Evolutionary conservation across 805 yeast species (phyloP).

Genomic region (Lipomyces lipofer): DNA sequence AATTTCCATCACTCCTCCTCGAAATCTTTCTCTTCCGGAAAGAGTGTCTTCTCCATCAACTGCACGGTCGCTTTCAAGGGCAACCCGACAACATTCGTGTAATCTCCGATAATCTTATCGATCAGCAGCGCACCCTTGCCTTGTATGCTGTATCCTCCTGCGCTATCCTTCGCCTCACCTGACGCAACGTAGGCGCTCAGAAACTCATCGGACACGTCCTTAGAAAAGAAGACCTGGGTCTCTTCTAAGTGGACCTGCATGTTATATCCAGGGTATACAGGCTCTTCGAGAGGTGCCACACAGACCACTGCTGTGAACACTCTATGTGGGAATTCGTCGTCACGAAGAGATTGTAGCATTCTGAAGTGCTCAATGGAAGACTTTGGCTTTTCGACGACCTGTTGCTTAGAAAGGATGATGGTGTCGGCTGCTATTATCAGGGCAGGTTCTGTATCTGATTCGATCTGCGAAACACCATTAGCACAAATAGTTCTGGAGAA

Average conservation of each 20-base stretch:
- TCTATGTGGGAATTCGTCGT: constrained; percentile 46
- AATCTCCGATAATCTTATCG: constrained; percentile 70
- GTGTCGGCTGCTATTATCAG: constrained; percentile 73
- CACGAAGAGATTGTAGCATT: constrained; percentile 51
- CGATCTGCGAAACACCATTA: constrained; percentile 30
- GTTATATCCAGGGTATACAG: constrained; percentile 46
- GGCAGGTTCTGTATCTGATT: constrained; percentile 39
- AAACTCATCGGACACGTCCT: constrained; percentile 53
- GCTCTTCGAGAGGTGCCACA: constrained; percentile 45
- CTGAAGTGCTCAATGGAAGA: constrained; percentile 51
- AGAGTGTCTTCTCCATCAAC: constrained; percentile 43
- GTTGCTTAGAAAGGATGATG: constrained; percentile 57
- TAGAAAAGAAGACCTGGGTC: constrained; percentile 44
- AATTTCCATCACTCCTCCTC: background rate
- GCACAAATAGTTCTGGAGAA: no score
- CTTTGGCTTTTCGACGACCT: constrained; percentile 79
- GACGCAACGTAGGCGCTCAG: constrained; percentile 62
- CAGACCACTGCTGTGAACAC: constrained; percentile 59
- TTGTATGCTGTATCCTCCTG: constrained; percentile 92
- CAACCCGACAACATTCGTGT: constrained; percentile 81
- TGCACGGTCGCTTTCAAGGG: constrained; percentile 64
- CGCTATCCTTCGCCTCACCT: constrained; percentile 77
- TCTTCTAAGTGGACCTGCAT: constrained; percentile 46
- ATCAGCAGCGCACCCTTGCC: constrained; percentile 64
- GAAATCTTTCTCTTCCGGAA: constrained; percentile 32